Evolutionary conservation across 192 early-diverging fungal species (phyloP), one percentile per base, ranked within the genome.

Genomic region (Entrophospora sp.): DNA sequence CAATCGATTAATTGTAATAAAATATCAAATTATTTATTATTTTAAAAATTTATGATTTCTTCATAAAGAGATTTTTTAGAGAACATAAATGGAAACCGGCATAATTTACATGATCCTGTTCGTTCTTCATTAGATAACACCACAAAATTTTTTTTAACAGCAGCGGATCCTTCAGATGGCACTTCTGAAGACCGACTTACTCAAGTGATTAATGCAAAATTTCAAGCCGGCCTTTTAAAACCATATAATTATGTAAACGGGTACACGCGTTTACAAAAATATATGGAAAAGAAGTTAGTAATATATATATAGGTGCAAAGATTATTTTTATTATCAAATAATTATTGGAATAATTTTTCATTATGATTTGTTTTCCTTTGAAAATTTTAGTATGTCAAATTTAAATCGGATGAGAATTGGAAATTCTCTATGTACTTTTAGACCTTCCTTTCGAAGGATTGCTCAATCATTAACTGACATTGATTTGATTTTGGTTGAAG

Each of bases 191-290:
- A 93, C 66, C 87, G 93, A 68, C 78, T 97, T 63, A 91, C 83
- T 20, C 87, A 91, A 65, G 89, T 97, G 20, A 93, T 97, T 70
- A 88, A 88, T 69, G 95, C 95, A 27, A 97, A 97, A 72, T 92
- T 91, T 61, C 92, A 97, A 64, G 95, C 95, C 0, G 95, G 95
- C 0, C 83, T 95, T 65, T 77, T 97, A 43, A 94, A 91, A 73
- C 95, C 95, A n/a, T 94, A 94, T 83, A 94, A 97, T 78, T 96
- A 96, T 73, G 87, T 91, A 68, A 91, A 85, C 69, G 89, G 89
- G 2, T 97, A 97, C 72, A 81, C 91, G 6, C 78, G 92, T 30
- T 80, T 97, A 60, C 91, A 94, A 67, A 71, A 75, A 61, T 96
- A 92, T 75, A 95, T 97, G 93, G 93, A 95, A 61, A 79, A 79